Base-by-base conservation (phyloP, 345 rosid genomes). In the Populus alba region DNA sequence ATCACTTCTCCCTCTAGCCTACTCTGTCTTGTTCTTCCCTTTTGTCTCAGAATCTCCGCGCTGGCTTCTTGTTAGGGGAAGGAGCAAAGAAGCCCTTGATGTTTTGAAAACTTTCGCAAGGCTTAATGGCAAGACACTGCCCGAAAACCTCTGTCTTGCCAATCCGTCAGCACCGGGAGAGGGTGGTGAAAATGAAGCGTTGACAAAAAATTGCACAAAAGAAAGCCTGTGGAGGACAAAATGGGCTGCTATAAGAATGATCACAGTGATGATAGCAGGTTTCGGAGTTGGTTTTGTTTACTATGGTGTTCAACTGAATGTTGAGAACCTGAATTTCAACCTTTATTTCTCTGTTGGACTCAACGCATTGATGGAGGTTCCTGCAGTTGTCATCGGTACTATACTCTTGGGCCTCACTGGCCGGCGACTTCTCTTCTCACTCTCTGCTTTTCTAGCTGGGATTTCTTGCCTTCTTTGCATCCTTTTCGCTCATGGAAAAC, bases 341-440 rank as follows among this genome's bases (percentile, higher is more conserved):
- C 91, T 89, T 68, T 91, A 91, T 61, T 55, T 86, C 74, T 85
- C 92, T 0, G 97, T 88, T 49, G 89, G 86, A 17, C 76, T 92
- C 68, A 94, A 92, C 51, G 97, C 92, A 25, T 8, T 83, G 1
- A 88, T 89, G 97, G 98, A 94, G 83, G 89, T 94, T 73, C 97
- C 97, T 0, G 94, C 94, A 0, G 90, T 91, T 72, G 69, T 91
- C 70, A 76, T 90, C 0, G 92, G 92, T 20, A 73, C 83, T 23
- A 39, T 87, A 38, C 84, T 92, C 3, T 75, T 91, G 11, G 79
- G 92, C 5, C 81, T 87, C 77, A 81, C 83, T 65, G 87, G 86
- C 75, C 87, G 94, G 23, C 93, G 94, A 22, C 81, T 85, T 4
- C 77, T 92, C 4, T 89, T 88, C 81, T 88, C 89, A 0, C 53